phyloP scores from a whole-genome alignment of 805 yeast species.

The Tetrapisispora nanseiensis region DNA sequence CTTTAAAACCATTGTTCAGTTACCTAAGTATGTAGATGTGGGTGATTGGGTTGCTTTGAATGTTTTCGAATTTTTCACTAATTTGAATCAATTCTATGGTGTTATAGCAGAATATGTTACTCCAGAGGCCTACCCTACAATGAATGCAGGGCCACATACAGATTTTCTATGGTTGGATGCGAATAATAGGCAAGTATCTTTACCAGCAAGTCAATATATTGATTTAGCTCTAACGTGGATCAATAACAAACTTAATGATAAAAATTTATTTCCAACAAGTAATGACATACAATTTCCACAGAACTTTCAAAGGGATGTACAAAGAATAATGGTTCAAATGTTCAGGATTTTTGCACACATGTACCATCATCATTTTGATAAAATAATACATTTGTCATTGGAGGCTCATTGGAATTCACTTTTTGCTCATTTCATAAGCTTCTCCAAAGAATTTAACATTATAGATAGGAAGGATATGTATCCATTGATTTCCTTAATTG shows the following conservation, averaged over 20 bases:
- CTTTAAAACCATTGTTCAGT: slow-evolving; percentile 87
- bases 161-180: slow-evolving; percentile 87
- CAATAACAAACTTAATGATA: slow-evolving; percentile 78
- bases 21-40: slow-evolving; percentile 88
- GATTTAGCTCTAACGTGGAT: slow-evolving; percentile 91
- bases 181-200: slow-evolving; percentile 66
- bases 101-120: slow-evolving; percentile 87
- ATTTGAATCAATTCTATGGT: slow-evolving; percentile 79
- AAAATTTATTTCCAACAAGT: slow-evolving; percentile 82
- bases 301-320: slow-evolving; percentile 69
- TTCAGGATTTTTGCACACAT: slow-evolving; percentile 92
- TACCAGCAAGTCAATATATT: slow-evolving; percentile 89
- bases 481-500: slow-evolving; percentile 71
- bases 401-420: slow-evolving; percentile 98
- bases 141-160: slow-evolving; percentile 91
- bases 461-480: slow-evolving; percentile 70
- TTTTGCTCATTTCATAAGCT: slow-evolving; percentile 87
- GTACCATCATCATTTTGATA: slow-evolving; percentile 90
- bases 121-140: slow-evolving; percentile 79
- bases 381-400: slow-evolving; percentile 76
- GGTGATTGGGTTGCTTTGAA: slow-evolving; percentile 96
- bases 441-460: slow-evolving; percentile 73
- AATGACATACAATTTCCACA: slow-evolving; percentile 85
- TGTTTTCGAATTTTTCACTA: slow-evolving; percentile 79
- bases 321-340: slow-evolving; percentile 83